phyloP scores from a whole-genome alignment of 2,329 filamentous ascomycete genomes.

The Saccharata proteae region DNA sequence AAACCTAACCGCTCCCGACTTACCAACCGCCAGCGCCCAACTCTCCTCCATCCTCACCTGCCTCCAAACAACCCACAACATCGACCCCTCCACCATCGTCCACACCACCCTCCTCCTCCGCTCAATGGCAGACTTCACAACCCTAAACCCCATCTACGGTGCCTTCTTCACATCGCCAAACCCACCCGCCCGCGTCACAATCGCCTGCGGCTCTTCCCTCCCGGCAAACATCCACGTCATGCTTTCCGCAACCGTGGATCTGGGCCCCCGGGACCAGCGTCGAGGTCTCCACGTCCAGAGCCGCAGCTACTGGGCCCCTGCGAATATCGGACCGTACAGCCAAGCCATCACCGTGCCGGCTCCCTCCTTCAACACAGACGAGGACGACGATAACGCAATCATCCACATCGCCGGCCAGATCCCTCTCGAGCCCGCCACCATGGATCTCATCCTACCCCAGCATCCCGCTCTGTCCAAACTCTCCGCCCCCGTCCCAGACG shows the following conservation, averaged over 20 bases:
- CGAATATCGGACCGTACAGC: conserved; percentile 94
- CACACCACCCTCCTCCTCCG: conserved; percentile 56
- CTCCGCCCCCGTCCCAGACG: conserved; percentile 14
- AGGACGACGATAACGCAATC: conserved; percentile 15
- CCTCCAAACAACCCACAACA: conserved; percentile 15
- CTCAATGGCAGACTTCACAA: conserved; percentile 65
- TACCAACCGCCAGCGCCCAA: conserved; percentile 17
- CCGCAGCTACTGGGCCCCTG: conserved; percentile 91
- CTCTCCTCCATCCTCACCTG: conserved; percentile 27
- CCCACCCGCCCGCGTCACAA: conserved; percentile 73
- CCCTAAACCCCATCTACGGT: conserved; percentile 65
- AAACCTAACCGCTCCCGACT: conserved; percentile 12
- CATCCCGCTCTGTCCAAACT: conserved; percentile 11
- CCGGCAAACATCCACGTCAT: conserved; percentile 50
- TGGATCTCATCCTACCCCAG: conserved; percentile 41
- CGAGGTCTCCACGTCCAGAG: conserved; percentile 77
- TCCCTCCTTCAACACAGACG: conserved; percentile 16
- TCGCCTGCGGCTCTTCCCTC: conserved; percentile 60
- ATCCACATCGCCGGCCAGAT: conserved; percentile 83
- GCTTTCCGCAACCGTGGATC: conserved; percentile 37
- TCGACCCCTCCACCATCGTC: conserved; percentile 19
- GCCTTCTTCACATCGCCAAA: conserved; percentile 61
- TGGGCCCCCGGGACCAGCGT: conserved; percentile 16
- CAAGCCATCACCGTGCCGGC: conserved; percentile 59
- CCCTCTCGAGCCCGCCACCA: conserved; percentile 67